Base-by-base conservation (phyloP, 2,329 filamentous ascomycete species). In the Nemania abortiva region DNA sequence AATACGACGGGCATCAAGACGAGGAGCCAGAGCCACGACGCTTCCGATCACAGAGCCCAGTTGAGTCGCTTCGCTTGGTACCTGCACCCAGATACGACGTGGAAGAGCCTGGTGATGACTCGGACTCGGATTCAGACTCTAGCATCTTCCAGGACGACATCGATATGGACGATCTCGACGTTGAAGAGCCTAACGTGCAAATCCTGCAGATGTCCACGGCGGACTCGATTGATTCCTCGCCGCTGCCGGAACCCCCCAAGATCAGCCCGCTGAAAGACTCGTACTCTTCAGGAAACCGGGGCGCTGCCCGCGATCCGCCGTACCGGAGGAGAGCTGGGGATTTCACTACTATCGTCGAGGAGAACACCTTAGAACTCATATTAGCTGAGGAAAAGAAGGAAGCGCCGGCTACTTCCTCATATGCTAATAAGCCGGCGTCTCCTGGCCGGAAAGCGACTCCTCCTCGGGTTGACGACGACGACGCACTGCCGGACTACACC, bases 11-110 rank as follows among this genome's bases (percentile, higher is more conserved):
- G 42, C 70, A 13, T n/a, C 57, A 50, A 53, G 59, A 68, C 89
- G 79, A 94, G 89, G 87, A 95, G 92, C 80, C 97, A 29, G 58
- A 68, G 47, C 34, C 82, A 93, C 91, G 66, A 91, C 92, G 66
- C 95, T 49, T 54, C 13, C 89, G 56, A 62, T 77, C 76, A 2
- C 79, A 80, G 1, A 81, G 77, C 67, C 79, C 79, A 0, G 77
- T 75, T 15, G 82, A 81, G 56, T 81, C 81, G 0, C 70, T 84
- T n/a, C 80, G 82, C 58, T 76, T 84, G 1, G 80, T 83, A 0
- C 81, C 83, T 1, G 80, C 81, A 2, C 77, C 79, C 0, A 76
- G 68, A 7, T 78, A 77, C 34, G 77, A 77, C 27, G 74, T 73
- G 1, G 74, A 71, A 22, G 78, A 77, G 10, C 73, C 75, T 1